Conservation (phyloP, 441 rosid genomes). For the Pelargonium citronellum region DNA sequence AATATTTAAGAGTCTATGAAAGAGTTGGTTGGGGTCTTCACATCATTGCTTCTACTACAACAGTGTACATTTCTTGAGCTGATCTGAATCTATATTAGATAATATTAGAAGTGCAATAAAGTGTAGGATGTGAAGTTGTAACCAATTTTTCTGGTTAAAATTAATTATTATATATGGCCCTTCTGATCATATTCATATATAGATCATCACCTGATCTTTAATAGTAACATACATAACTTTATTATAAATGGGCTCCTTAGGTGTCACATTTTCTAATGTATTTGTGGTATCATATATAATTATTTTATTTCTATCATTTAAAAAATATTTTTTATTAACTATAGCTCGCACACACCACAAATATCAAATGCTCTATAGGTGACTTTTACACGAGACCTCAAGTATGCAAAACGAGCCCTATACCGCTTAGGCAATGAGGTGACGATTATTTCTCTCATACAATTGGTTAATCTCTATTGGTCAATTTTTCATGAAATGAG, state of each 20-base stretch:
- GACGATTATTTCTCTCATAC: too few species aligned
- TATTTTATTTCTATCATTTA: too few species aligned
- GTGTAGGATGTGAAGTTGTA: conserved; percentile 4
- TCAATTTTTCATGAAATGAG: too few species aligned
- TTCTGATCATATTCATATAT: not conserved
- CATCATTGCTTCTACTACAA: not conserved
- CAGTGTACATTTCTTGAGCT: not conserved
- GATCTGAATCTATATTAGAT: not conserved
- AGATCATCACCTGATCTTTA: conserved; percentile 6
- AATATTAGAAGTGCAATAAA: not conserved
- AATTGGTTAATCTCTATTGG: too few species aligned
- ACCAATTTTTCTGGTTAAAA: conserved; percentile 6
- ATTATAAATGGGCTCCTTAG: not conserved
- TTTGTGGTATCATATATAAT: not conserved
- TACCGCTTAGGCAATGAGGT: too few species aligned
- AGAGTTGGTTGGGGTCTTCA: conserved; percentile 4
- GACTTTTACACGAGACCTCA: too few species aligned
- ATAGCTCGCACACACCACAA: too few species aligned
- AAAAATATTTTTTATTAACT: too few species aligned
- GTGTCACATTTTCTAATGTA: not conserved
- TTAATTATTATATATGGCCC: not conserved
- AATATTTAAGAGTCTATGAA: too few species aligned
- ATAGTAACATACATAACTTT: conserved; percentile 1
- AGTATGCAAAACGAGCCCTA: too few species aligned
- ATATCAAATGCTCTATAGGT: too few species aligned